phyloP scores from a whole-genome alignment of 2,329 filamentous ascomycete species.

The Ceratocystis eucalypticola region DNA sequence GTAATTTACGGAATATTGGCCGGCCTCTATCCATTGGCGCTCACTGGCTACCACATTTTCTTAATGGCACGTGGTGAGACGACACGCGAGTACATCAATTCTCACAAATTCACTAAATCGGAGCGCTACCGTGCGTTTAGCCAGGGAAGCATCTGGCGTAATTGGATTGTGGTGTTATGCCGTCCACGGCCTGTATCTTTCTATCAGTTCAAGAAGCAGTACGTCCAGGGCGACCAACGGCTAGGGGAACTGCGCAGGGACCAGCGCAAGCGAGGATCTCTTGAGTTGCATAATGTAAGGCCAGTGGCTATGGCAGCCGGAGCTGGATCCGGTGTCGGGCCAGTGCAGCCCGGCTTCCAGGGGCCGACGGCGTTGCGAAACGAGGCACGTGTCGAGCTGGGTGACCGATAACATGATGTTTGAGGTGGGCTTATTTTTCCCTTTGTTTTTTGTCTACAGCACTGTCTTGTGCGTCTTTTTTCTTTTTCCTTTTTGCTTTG shows the following conservation, averaged over 20 bases:
- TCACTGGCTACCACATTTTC: slow-evolving; percentile 83
- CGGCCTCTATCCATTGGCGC: slow-evolving; percentile 65
- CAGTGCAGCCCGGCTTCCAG: slow-evolving; percentile 35
- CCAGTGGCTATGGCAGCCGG: slow-evolving; percentile 6
- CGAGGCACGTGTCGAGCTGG: neutral
- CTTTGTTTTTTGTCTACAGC: slow-evolving; percentile 1
- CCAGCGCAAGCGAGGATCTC: slow-evolving; percentile 30
- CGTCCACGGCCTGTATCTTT: slow-evolving; percentile 80
- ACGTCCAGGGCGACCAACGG: slow-evolving; percentile 71
- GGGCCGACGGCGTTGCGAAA: slow-evolving; percentile 36
- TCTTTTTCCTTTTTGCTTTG: neutral
- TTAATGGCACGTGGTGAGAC: slow-evolving; percentile 85
- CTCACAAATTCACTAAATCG: slow-evolving; percentile 83
- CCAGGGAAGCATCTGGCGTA: slow-evolving; percentile 59
- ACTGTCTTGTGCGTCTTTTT: neutral
- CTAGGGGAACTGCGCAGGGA: slow-evolving; percentile 41
- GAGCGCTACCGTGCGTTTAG: slow-evolving; percentile 87
- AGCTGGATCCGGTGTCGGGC: slow-evolving; percentile 18
- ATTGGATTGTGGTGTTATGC: slow-evolving; percentile 69
- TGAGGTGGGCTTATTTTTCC: neutral
- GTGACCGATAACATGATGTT: neutral
- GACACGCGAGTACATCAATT: slow-evolving; percentile 89
- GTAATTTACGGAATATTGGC: slow-evolving; percentile 67
- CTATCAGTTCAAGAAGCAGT: slow-evolving; percentile 67
- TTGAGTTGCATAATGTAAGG: slow-evolving; percentile 57